phyloP scores from a whole-genome alignment of 192 early-diverging fungal species.

The Rhizophagus prolifer region DNA sequence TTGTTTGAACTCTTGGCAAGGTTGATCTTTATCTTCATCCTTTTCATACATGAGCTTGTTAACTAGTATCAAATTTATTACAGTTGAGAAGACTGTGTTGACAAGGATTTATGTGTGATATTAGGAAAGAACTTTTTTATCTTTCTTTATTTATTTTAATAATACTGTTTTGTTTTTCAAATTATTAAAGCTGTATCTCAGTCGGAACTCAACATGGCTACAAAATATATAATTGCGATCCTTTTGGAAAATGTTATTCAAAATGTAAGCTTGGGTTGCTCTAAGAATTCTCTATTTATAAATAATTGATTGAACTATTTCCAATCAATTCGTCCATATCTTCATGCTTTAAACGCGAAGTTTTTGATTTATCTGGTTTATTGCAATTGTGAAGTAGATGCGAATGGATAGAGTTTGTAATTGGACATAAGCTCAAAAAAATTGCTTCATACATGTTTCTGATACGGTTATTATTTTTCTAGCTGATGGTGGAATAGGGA shows the following conservation, averaged over 20 bases:
- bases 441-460: background rate
- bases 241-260: conserved; percentile 91
- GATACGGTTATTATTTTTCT: conserved; percentile 10
- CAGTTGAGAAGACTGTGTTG: background rate
- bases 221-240: conserved; percentile 97
- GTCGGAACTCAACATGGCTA: conserved; percentile 84
- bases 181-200: conserved; percentile 74
- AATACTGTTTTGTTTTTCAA: conserved; percentile 2
- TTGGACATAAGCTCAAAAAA: background rate
- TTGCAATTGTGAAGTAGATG: background rate
- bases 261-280: conserved; percentile 58
- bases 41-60: conserved; percentile 6
- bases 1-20: background rate
- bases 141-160: background rate
- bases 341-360: background rate
- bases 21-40: background rate
- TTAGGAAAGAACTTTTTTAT: background rate
- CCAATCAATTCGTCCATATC: background rate
- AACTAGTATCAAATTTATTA: background rate
- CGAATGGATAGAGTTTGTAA: background rate
- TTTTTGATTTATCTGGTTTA: background rate
- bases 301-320: background rate
- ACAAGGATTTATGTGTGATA: background rate
- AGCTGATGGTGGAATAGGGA: conserved; percentile 87
- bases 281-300: background rate